Evolutionary conservation across 331 rosid species (phyloP), one percentile per base, ranked within the genome.

Genomic region (Pyracantha coccinea): DNA sequence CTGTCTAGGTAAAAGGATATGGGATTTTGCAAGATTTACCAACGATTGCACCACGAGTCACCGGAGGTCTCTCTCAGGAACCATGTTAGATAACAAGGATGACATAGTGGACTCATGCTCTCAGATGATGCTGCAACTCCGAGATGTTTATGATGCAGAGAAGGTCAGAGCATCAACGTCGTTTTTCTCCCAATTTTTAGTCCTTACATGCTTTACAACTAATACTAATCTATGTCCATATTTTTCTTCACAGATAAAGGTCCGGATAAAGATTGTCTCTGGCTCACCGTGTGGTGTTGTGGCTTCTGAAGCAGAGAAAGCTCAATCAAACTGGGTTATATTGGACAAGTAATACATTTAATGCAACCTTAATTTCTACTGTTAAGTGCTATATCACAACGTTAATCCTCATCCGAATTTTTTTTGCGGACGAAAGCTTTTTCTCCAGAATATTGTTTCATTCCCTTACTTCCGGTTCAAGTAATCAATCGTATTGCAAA

Each of bases 271-370:
- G 90, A 84, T 87, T 53, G 79, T 91, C 68, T 85, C 91, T 4
- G 80, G 87, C 71, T 80, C 83, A 10, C 81, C 67, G 38, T 77
- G 79, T 58, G 99, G 99, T 76, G 86, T 66, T 2, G 99, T 94
- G 81, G 95, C 93, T 68, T 84, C 89, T 17, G 97, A 94, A 83
- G 95, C 97, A 74, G 87, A 86, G 89, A 94, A 82, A 87, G 91
- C 85, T 52, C 88, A 86, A 54, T 85, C 99, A 85, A 94, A 89
- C 86, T 94, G 99, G 99, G 93, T 94, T 77, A 87, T 94, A 72
- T 80, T 94, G 86, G 99, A 94, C 65, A 94, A 77, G 99, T 94
- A 91, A 83, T 83, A 72, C 23, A 79, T 71, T 79, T 47, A 63
- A 73, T 29, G 44, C 20, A 23, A 53, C 58, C 72, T 61, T 74